Evolutionary conservation across 2,329 filamentous ascomycete species (phyloP), one percentile per base, ranked within the genome.

Genomic region (Davidsoniella australis): DNA sequence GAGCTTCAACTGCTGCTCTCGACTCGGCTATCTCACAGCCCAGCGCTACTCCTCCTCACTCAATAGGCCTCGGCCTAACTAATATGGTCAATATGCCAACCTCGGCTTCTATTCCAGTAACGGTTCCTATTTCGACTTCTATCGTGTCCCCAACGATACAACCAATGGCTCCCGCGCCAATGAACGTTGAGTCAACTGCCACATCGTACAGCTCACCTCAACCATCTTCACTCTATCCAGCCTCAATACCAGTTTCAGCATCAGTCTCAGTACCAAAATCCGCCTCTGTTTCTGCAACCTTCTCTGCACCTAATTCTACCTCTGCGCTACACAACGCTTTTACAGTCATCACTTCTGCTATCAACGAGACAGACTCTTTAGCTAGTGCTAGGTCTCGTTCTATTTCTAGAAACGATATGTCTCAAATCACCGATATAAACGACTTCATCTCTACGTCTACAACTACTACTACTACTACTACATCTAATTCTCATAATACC

Each of bases 141-240:
- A 33, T 33, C 29, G 29, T 33, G 8, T 33, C 29, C 29, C 29
- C 29, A 12, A 33, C 29, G 29, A 33, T 12, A 33, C 29, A 33
- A 33, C 29, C 8, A 14, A 37, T 46, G 44, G 24, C 29, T 20
- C 29, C 26, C 20, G 7, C 33, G 38, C 24, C 46, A 10, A 14
- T 48, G 46, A 48, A 38, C 39, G 46, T 61, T 56, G 72, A 73
- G 58, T 70, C 69, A 57, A 66, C 62, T 56, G 66, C 68, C 58
- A 70, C 68, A 58, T 67, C 66, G 56, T 73, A 72, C 59, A 72
- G 66, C 64, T 46, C 44, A 46, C 44, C 44, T 46, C 38, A 29
- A 29, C 23, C 44, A 10, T 26, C 18, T 24, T 43, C 18, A 43
- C 41, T 12, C 26, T 20, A 41, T 33, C 29, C 12, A 33, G 29